Percentiles rank a stretch among this genome's conserved stretches.
Conservation (phyloP, 257 asterid genomes). For the Knoxia roxburghii region DNA sequence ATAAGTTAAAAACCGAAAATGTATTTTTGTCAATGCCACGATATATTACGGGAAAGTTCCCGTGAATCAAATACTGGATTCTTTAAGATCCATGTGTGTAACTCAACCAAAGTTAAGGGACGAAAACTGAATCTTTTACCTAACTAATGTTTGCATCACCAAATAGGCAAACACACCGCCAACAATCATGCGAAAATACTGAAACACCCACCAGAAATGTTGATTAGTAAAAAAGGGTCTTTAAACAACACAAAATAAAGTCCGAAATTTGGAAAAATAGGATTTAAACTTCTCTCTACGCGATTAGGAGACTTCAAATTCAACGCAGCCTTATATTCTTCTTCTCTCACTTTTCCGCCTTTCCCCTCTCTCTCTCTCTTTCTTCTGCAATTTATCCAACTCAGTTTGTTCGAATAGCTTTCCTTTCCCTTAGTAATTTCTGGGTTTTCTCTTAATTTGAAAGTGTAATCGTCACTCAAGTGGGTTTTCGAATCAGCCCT, state of each 20-base stretch:
- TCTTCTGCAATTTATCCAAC: conserved; percentile 1
- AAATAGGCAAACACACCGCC: too few relatives aligned
- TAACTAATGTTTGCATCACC: too few relatives aligned
- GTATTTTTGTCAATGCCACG: too few relatives aligned
- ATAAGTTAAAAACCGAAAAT: too few relatives aligned
- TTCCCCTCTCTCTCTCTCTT: not conserved
- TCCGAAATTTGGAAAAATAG: not conserved
- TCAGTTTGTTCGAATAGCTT: not conserved
- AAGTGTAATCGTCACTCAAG: not conserved
- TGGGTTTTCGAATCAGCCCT: not conserved
- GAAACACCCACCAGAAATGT: too few relatives aligned
- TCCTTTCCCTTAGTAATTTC: not conserved
- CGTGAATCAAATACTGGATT: too few relatives aligned
- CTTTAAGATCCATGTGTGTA: too few relatives aligned
- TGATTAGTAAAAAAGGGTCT: too few relatives aligned
- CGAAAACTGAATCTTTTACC: too few relatives aligned
- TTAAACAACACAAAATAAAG: not conserved
- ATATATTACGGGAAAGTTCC: too few relatives aligned
- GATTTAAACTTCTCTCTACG: not conserved
- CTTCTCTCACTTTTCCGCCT: not conserved
- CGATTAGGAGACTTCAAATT: conserved; percentile 5
- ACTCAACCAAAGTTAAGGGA: too few relatives aligned
- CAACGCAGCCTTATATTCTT: conserved; percentile 12
- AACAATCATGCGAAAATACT: too few relatives aligned
- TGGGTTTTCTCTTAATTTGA: not conserved